Evolutionary conservation across 164 flowering plant genomes (phyloP), one percentile per base, ranked within the genome.

Genomic region (Brasenia schreberi): DNA sequence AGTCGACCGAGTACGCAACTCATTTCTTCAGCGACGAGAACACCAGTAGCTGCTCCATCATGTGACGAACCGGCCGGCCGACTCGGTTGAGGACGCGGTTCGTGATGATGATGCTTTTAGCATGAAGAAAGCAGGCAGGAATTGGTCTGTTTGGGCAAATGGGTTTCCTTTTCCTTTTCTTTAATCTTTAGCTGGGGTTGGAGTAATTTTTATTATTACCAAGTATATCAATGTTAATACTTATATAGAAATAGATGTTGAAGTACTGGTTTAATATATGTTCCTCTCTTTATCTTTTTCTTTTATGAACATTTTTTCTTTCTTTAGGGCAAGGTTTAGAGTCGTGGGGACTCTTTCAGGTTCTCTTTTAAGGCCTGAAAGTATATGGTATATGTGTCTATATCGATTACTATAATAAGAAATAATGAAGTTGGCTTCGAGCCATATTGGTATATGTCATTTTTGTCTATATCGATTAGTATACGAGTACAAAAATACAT

Each of bases 11-110:
- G 33, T 19, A 19, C 43, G 39, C 65, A 70, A 74, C 83, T 65
- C 73, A 84, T 75, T 74, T 66, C 75, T 91, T 91, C 81, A 89
- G 84, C 66, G 97, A 94, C 33, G 99, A 94, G 74, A 91, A 91
- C 81, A 79, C 97, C 43, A 79, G 80, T 23, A 83, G 99, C 67
- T 94, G 99, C 82, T 78, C 65, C 67, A 79, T 94, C 45, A 94
- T 94, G 99, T 94, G 83, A 90, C 42, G 65, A 49, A 49, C 14
- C 56, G 12, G 56, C 16, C 16, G 56, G 5, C 56, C 56, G 16
- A 49, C 56, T 14, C 14, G 56, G 56, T 49, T 49, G 3, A 14
- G 5, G 16, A 49, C 56, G 0, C 56, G 56, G 56, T 49, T 49
- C 56, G 10, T 49, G 12, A 3, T 49, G 4, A 9, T 49, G 56